A percentile compares a stretch with the other conserved stretches of the same genome.
These are phyloP conservation scores for Boletus rex-veris DNA, from an alignment of 768 basidiomycete species.

Conservation along the genomic window DNA sequence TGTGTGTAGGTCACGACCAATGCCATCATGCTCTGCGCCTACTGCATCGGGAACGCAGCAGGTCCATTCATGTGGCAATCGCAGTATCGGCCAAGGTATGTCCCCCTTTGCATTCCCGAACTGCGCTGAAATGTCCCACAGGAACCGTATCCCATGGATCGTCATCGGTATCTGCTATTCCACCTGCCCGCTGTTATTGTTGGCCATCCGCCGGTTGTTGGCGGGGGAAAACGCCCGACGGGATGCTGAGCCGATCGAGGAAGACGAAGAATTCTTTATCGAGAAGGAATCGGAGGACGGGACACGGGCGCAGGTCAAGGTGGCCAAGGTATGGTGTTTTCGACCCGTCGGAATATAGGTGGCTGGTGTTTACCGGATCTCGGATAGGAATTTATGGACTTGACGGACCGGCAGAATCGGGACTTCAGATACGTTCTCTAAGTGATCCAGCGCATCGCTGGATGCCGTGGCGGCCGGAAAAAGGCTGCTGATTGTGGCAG, in stretches of 20 bases:
- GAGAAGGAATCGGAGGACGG: conserved; percentile 52
- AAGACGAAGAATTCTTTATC: conserved; percentile 61
- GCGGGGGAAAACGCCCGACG: conserved; percentile 60
- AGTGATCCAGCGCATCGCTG: background rate
- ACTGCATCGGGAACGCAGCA: conserved; percentile 62
- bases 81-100: conserved; percentile 61
- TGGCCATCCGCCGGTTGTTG: conserved; percentile 52
- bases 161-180: conserved; percentile 67
- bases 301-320: conserved; percentile 47
- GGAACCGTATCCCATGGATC: conserved; percentile 74
- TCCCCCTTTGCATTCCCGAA: background rate
- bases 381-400: conserved; percentile 61
- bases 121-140: conserved; percentile 17
- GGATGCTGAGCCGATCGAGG: conserved; percentile 54
- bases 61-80: conserved; percentile 80
- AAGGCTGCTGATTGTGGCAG: no score
- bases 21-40: conserved; percentile 70
- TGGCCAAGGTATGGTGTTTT: conserved; percentile 53
- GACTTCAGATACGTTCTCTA: conserved; percentile 72
- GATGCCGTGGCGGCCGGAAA: background rate
- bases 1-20: conserved; percentile 38
- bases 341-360: background rate
- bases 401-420: conserved; percentile 69
- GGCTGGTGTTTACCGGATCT: background rate
- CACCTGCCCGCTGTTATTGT: conserved; percentile 45